Conservation (phyloP, 2,329 filamentous ascomycete genomes). For the Volutella citrinella region DNA sequence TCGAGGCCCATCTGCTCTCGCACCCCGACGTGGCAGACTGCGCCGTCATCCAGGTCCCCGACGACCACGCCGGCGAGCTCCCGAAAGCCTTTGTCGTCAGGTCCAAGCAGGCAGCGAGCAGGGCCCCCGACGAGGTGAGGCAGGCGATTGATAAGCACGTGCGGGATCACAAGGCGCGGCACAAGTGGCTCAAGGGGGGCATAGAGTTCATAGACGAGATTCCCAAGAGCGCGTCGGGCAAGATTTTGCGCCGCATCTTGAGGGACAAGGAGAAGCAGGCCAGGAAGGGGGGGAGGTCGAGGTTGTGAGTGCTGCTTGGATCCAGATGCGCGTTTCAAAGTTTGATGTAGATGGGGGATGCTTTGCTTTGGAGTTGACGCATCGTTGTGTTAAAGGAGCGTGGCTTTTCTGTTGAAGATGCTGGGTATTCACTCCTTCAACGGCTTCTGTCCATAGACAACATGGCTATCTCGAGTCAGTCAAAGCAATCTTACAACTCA, state of each 20-base stretch:
- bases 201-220: constrained; percentile 53
- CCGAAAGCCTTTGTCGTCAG: constrained; percentile 56
- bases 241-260: constrained; percentile 36
- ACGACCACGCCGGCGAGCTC: constrained; percentile 51
- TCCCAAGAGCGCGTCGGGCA: constrained; percentile 60
- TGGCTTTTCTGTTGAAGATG: no score
- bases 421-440: no score
- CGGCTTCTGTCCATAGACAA: no score
- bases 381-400: no score
- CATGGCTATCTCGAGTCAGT: no score
- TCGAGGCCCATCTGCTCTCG: constrained; percentile 65
- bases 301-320: background rate
- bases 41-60: constrained; percentile 63
- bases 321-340: no score
- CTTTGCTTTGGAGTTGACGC: no score
- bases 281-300: background rate
- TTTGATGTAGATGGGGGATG: no score
- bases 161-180: constrained; percentile 28
- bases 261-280: background rate
- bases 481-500: no score
- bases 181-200: constrained; percentile 50
- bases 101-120: constrained; percentile 32
- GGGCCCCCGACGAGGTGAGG: constrained; percentile 45
- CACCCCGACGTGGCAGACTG: constrained; percentile 65
- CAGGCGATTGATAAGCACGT: constrained; percentile 52